Evolutionary conservation across 345 rosid genomes (phyloP), one percentile per base, ranked within the genome.

Genomic region (Bruguiera parviflora): DNA sequence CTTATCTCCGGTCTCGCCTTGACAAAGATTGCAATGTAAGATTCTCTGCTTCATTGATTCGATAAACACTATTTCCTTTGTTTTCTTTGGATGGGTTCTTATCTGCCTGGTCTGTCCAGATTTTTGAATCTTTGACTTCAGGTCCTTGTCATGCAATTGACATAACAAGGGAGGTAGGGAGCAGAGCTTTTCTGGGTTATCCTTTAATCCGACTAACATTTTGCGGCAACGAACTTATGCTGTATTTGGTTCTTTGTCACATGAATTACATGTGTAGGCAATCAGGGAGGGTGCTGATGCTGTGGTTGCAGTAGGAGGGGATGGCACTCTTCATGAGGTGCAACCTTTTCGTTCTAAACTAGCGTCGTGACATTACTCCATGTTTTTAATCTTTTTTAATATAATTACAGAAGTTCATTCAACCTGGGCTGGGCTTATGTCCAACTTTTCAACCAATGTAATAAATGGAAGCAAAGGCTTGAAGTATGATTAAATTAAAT

Each of bases 291-390:
- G 98, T 31, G 98, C 90, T 43, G 96, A 92, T 79, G 98, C 98
- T 71, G 98, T 95, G 67, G 84, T 95, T 85, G 98, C 99, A 35
- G 99, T 95, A 22, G 99, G 99, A 78, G 99, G 99, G 28, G 99
- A 95, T 79, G 98, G 99, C 68, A 95, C 99, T 51, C 81, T 95
- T 78, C 99, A 95, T 31, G 98, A 95, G 97, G 98, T 92, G 58
- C 28, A 60, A 21, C 37, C 74, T 62, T 24, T 52, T 61, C 20
- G 7, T 33, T 24, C 24, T 70, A 13, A 56, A 22, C 16, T 56
- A 56, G 10, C 25, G 10, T 24, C 24, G 19, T 43, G 3, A 15
- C 49, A 15, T 43, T 15, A 11, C 49, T 13, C 1, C 18, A 13
- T 43, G 5, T 43, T 43, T 43, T 43, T 15, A 43, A 43, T 15